A percentile compares a stretch with the other conserved stretches of the same genome.
Conservation (phyloP, 2,329 filamentous ascomycete genomes). For the Verticillium nubilum region DNA sequence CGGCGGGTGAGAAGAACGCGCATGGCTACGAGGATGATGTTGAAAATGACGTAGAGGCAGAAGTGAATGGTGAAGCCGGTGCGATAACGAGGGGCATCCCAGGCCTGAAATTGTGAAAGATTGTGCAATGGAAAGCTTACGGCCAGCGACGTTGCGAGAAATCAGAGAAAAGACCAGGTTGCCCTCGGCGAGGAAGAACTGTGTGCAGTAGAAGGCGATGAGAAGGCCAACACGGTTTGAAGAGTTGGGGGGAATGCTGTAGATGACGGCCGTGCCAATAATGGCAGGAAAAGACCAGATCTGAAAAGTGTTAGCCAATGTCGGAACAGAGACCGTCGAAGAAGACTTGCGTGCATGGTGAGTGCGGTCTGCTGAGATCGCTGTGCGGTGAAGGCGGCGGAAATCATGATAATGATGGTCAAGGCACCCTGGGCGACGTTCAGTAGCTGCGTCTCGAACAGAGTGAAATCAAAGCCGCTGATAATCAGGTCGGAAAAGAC, state of each 20-base stretch:
- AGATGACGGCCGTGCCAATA: slow-evolving; percentile 34
- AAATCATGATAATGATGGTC: slow-evolving; percentile 1
- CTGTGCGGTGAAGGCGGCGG: not conserved
- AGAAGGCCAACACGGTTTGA: slow-evolving; percentile 29
- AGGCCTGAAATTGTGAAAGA: slow-evolving; percentile 6
- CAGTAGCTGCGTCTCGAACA: slow-evolving; percentile 17
- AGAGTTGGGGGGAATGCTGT: slow-evolving; percentile 21
- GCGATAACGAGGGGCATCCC: slow-evolving; percentile 26
- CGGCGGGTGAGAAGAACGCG: slow-evolving; percentile 18
- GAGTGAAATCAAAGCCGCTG: slow-evolving; percentile 17
- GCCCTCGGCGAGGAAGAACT: slow-evolving; percentile 34
- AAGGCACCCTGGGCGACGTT: slow-evolving; percentile 15
- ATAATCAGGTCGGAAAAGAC: slow-evolving; percentile 17
- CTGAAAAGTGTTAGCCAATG: not conserved
- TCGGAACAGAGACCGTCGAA: not conserved
- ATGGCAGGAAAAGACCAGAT: slow-evolving; percentile 18
- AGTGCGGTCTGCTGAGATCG: not conserved
- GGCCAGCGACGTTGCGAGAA: slow-evolving; percentile 33
- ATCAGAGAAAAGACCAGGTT: slow-evolving; percentile 37
- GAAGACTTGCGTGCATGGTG: slow-evolving; percentile 2
- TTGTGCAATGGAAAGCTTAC: not conserved
- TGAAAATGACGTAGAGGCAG: slow-evolving; percentile 27
- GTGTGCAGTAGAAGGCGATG: slow-evolving; percentile 36
- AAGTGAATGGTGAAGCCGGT: slow-evolving; percentile 28
- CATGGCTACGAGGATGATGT: slow-evolving; percentile 18